Percentiles rank a stretch among this genome's conserved stretches.
Conservation (phyloP, 2,329 filamentous ascomycete genomes). For the Alternaria brassicae region DNA sequence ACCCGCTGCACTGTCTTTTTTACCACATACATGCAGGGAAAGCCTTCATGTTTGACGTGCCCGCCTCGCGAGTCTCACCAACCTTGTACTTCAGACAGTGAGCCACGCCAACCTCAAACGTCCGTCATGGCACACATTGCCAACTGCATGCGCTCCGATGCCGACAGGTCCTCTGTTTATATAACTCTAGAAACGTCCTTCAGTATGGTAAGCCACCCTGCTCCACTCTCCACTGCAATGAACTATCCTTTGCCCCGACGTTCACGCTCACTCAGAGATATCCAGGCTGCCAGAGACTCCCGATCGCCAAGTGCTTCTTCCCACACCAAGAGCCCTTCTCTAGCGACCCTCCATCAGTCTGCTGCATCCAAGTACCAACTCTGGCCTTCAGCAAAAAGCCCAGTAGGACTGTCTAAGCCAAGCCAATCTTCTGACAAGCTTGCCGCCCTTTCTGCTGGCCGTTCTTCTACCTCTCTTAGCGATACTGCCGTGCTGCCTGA, state of each 20-base stretch:
- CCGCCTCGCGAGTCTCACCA: conserved; percentile 51
- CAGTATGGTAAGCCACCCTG: conserved; percentile 38
- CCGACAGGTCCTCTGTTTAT: conserved; percentile 47
- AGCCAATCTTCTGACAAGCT: conserved; percentile 41
- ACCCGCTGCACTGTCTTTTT: conserved; percentile 41
- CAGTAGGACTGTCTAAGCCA: conserved; percentile 29
- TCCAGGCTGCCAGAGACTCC: conserved; percentile 39
- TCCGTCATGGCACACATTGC: conserved; percentile 53
- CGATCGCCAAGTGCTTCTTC: conserved; percentile 23
- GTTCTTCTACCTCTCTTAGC: conserved; percentile 51
- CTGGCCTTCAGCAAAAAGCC: conserved; percentile 46
- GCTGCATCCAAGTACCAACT: conserved; percentile 45
- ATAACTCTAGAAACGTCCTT: conserved; percentile 49
- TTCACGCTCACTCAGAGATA: conserved; percentile 45
- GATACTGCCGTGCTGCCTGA: conserved; percentile 48
- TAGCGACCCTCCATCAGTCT: conserved; percentile 32
- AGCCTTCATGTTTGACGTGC: conserved; percentile 51
- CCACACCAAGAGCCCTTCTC: conserved; percentile 39
- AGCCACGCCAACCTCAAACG: conserved; percentile 48
- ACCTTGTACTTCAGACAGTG: conserved; percentile 47
- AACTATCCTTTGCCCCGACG: conserved; percentile 43
- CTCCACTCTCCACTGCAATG: conserved; percentile 36
- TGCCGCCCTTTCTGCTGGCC: conserved; percentile 47
- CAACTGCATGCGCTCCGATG: conserved; percentile 51
- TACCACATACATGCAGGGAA: conserved; percentile 49